These are phyloP conservation scores for Taxillus chinensis DNA, from an alignment of 164 flowering plant genomes.

Conservation along the genomic window DNA sequence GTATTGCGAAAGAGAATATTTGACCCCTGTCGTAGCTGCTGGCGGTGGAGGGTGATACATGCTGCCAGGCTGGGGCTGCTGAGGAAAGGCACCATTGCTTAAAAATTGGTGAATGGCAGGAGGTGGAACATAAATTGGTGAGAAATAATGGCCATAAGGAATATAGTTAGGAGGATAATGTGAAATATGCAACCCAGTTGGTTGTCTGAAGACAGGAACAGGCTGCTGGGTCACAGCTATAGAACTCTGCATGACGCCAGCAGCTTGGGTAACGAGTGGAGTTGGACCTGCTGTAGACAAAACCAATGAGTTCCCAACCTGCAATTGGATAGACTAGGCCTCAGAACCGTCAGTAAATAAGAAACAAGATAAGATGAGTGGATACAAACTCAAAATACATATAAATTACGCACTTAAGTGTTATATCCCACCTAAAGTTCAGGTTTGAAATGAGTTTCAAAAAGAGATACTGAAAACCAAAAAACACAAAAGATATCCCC, in stretches of 20 bases:
- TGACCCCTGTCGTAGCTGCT: constrained; percentile 37
- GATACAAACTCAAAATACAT: no score
- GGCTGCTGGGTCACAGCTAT: constrained; percentile 66
- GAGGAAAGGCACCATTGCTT: constrained; percentile 65
- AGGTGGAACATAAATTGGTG: constrained; percentile 70
- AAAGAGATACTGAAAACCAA: no score
- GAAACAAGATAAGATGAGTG: neutral
- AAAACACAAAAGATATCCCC: no score
- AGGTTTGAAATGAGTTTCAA: no score
- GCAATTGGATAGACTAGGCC: constrained; percentile 14
- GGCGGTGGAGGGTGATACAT: constrained; percentile 51
- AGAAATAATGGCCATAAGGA: constrained; percentile 60
- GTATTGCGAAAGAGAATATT: constrained; percentile 62
- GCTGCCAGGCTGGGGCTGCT: constrained; percentile 66
- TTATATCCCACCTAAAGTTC: no score
- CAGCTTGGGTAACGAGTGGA: constrained; percentile 57
- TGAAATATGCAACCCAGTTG: constrained; percentile 58
- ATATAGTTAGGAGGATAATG: constrained; percentile 71
- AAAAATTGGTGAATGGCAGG: constrained; percentile 71
- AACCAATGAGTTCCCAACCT: constrained; percentile 60
- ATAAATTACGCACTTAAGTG: no score
- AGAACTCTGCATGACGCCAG: constrained; percentile 72
- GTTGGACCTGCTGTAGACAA: constrained; percentile 52
- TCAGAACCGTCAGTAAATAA: neutral
- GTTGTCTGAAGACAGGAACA: constrained; percentile 68